Base-by-base conservation (phyloP, 2,329 filamentous ascomycete genomes). In the Cercospora sp. region DNA sequence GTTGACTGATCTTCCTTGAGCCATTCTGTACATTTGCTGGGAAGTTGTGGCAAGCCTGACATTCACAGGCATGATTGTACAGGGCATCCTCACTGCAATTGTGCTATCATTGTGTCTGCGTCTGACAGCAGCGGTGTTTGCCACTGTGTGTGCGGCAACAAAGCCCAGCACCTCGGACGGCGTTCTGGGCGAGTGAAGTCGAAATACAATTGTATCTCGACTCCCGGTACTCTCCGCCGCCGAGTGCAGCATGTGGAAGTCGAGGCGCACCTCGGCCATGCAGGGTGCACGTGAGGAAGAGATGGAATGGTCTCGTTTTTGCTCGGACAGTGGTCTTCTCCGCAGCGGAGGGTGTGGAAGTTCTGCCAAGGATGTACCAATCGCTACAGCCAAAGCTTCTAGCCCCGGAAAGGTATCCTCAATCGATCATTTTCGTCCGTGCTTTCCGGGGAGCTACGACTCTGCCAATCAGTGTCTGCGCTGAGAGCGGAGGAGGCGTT, bases 191-290 rank as follows among this genome's bases (percentile, higher is more conserved):
- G 18, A 16, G 60, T 53, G 60, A 62, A 18, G 60, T 62, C 24
- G 24, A 43, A 49, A 24, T 24, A 61, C n/a, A 7, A 12, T 21
- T 61, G 18, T 49, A 40, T 43, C 37, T 43, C 37, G 43, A 49
- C 8, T 5, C 43, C n/a, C 43, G 43, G 43, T 24, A 49, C 43
- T 49, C 60, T 26, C 37, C 43, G 24, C 13, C 26, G 59, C 30
- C 13, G 28, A 40, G 18, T 26, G 32, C 34, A 45, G 37, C 59
- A 61, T 61, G 59, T 61, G 58, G 58, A 9, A 60, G 32, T n/a
- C 32, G 58, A 60, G 32, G 30, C 32, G 45, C 59, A 63, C 60
- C 60, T 63, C 60, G 60, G 60, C 60, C 34, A 63, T 26, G 40
- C 21, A 21, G 30, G 30, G 32, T 32, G 32, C 58, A 40, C 58